Base-by-base conservation (phyloP, 306 rosid genomes). In the Ziziphus jujuba region DNA sequence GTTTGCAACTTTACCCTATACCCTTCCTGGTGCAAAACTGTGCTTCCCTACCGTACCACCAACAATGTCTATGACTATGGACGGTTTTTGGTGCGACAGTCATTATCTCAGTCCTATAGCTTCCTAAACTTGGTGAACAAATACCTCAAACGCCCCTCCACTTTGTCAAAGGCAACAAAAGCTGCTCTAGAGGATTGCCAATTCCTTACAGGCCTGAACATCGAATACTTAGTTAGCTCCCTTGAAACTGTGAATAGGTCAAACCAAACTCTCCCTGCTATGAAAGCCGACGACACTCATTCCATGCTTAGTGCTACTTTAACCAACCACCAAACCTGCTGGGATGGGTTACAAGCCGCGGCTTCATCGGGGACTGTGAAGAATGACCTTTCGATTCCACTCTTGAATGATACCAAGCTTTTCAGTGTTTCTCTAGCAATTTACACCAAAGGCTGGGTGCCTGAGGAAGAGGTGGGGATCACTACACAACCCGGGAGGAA, bases 271-370 rank as follows among this genome's bases (percentile, higher is more conserved):
- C 55, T 50, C 20, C 17, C 55, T 50, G 9, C 55, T 16, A 3
- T 17, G 55, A 50, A 19, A 50, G 84, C 91, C 0, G 85, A 82
- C 1, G 77, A 86, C 1, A 38, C 82, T 52, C 91, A 82, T 59
- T 79, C 91, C 0, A 16, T 83, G 38, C 84, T 91, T 16, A 88
- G 97, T 25, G 89, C 86, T 43, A 74, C 84, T 61, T 23, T 91
- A 5, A 88, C 95, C n/a, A 88, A 91, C 75, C 86, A 84, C 17
- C 87, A 91, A 61, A 88, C 95, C 0, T 91, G 96, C 61, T 49
- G 75, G 33, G 97, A 88, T 6, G 91, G 92, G 20, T 51, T 88
- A 2, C 75, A 82, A 71, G 84, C 79, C 36, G 79, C 79, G 4
- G 79, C 91, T 22, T 77, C 84, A 0, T 72, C 87, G 36, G 74